Conservation (phyloP, 225 moss, liverwort and hornwort genomes). For the Sphagnum contortum region DNA sequence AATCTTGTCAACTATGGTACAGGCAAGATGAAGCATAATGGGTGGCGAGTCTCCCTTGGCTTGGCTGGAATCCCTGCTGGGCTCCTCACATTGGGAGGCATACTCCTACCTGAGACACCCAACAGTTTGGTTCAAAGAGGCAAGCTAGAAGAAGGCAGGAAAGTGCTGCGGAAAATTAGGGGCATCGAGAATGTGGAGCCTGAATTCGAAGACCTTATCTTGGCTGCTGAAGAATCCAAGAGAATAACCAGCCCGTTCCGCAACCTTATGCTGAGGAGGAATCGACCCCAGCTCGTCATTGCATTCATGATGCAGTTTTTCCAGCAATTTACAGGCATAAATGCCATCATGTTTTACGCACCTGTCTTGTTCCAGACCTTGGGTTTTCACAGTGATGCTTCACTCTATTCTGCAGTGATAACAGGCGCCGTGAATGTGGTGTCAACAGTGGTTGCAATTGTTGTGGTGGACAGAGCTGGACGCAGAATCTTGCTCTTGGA, state of each 20-base stretch:
- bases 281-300: conserved; percentile 1
- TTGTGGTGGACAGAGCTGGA: conserved; percentile 1
- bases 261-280: background rate
- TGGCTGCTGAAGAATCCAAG: background rate
- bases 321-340: conserved; percentile 6
- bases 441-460: background rate
- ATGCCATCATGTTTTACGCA: conserved; percentile 2
- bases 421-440: conserved; percentile 1
- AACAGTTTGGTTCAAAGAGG: conserved; percentile 3
- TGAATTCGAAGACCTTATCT: background rate
- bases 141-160: background rate
- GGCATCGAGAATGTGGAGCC: background rate
- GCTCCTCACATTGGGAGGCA: background rate
- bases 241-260: background rate
- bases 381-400: background rate
- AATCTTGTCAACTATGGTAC: conserved; percentile 1
- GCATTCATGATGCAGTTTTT: background rate
- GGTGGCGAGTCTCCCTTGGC: conserved; percentile 1
- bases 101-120: conserved; percentile 1
- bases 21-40: background rate
- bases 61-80: background rate
- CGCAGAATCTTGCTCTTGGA: background rate
- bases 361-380: conserved; percentile 1
- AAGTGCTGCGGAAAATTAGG: background rate
- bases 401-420: conserved; percentile 1